Evolutionary conservation across 257 asterid species (phyloP).

Genomic region (Mitragyna speciosa): DNA sequence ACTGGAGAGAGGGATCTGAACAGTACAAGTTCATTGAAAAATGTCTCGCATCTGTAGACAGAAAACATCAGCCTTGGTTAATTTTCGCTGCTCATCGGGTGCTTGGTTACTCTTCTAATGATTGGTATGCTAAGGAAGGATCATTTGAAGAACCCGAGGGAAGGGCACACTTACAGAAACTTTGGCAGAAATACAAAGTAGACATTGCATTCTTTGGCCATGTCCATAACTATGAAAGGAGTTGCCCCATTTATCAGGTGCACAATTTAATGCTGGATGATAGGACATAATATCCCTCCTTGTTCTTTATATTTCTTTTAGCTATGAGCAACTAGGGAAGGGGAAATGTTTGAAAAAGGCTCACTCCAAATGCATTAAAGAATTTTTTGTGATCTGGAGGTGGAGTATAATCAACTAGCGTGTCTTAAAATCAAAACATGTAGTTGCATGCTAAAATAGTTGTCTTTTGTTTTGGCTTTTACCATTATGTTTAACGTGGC

Average conservation of each 20-base stretch:
- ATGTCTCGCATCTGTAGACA: slow-evolving; percentile 42
- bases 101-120: slow-evolving; percentile 45
- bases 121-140: slow-evolving; percentile 36
- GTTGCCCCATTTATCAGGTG: slow-evolving; percentile 50
- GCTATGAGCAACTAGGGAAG: too few relatives aligned
- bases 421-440: too few relatives aligned
- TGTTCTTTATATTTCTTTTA: too few relatives aligned
- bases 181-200: slow-evolving; percentile 50
- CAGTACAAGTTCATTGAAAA: slow-evolving; percentile 39
- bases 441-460: too few relatives aligned
- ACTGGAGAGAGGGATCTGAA: slow-evolving; percentile 48
- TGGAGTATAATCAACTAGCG: too few relatives aligned
- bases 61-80: slow-evolving; percentile 45
- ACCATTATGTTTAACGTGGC: too few relatives aligned
- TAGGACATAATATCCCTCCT: too few relatives aligned
- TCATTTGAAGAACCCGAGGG: slow-evolving; percentile 51
- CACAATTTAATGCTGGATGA: neutral
- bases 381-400: too few relatives aligned
- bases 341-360: too few relatives aligned
- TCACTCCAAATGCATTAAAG: too few relatives aligned
- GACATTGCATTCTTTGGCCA: slow-evolving; percentile 50
- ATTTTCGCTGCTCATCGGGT: slow-evolving; percentile 47
- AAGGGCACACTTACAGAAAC: slow-evolving; percentile 45
- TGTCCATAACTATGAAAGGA: slow-evolving; percentile 48
- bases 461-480: too few relatives aligned